Conservation (phyloP, 345 rosid genomes). For the Lumnitzera littorea region DNA sequence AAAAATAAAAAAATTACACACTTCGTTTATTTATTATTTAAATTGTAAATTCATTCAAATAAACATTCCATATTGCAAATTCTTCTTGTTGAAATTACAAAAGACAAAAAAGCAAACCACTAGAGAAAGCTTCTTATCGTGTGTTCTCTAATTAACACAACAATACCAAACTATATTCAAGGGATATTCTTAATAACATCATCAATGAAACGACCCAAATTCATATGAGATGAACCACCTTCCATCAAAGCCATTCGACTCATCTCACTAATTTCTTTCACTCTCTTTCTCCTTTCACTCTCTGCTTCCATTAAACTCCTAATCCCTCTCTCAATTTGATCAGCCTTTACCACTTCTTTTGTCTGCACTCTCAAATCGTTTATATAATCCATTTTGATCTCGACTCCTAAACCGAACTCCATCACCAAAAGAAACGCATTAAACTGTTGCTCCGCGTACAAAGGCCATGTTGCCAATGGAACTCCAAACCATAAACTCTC, state of each 20-base stretch:
- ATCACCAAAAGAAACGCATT: constrained; percentile 15
- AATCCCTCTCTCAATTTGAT: constrained; percentile 7
- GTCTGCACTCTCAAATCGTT: not conserved
- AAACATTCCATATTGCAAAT: no score
- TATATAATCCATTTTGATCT: constrained; percentile 2
- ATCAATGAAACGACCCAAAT: constrained; percentile 5
- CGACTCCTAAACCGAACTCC: constrained; percentile 14
- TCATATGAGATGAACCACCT: constrained; percentile 8
- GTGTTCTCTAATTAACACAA: no score
- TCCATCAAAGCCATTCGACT: constrained; percentile 5
- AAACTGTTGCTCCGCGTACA: constrained; percentile 22
- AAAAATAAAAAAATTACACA: no score
- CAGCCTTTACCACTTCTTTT: not conserved
- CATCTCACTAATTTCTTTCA: constrained; percentile 10
- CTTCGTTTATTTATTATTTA: no score
- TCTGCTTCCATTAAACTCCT: constrained; percentile 10
- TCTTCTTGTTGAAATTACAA: no score
- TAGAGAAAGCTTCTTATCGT: no score
- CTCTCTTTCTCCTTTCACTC: constrained; percentile 8
- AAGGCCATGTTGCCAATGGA: constrained; percentile 14
- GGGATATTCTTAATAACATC: no score
- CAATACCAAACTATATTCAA: no score
- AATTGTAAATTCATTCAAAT: no score
- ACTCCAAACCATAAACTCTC: constrained; percentile 14
- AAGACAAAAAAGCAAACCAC: no score